Percentiles rank a stretch among this genome's conserved stretches.
Conservation (phyloP, 2,329 filamentous ascomycete species). For the Fusarium lyarnte region DNA sequence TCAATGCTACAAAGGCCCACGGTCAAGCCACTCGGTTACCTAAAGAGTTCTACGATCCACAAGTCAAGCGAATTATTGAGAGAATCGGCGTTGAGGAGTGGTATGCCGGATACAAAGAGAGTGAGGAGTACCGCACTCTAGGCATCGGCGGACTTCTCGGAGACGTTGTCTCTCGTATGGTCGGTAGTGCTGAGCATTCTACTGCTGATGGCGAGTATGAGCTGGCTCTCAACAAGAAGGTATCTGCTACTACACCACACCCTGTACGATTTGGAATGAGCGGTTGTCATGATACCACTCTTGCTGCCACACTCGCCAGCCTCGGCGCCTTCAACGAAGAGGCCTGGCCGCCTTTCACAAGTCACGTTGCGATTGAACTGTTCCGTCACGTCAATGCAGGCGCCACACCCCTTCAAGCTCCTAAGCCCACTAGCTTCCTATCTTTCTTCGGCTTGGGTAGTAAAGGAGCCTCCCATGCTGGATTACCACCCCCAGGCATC, state of each 20-base stretch:
- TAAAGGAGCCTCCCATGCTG: conserved; percentile 32
- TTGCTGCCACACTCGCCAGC: conserved; percentile 80
- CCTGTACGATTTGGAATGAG: conserved; percentile 79
- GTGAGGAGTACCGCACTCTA: conserved; percentile 84
- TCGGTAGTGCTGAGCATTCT: conserved; percentile 67
- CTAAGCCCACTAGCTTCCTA: conserved; percentile 35
- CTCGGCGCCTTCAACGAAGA: conserved; percentile 79
- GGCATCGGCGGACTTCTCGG: conserved; percentile 88
- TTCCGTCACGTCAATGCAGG: conserved; percentile 67
- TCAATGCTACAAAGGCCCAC: conserved; percentile 90
- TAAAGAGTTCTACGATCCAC: conserved; percentile 84
- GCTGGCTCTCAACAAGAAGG: conserved; percentile 47
- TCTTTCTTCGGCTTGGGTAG: conserved; percentile 41
- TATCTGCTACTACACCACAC: conserved; percentile 45
- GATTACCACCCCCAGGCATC: conserved; percentile 57
- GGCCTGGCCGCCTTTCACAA: conserved; percentile 92
- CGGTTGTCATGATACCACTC: conserved; percentile 93
- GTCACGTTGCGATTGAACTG: conserved; percentile 89
- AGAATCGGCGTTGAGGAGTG: conserved; percentile 90
- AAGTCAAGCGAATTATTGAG: conserved; percentile 73
- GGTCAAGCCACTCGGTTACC: conserved; percentile 78
- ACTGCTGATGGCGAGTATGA: conserved; percentile 65
- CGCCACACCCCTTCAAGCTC: conserved; percentile 11
- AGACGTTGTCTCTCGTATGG: conserved; percentile 82
- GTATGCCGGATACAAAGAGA: conserved; percentile 88